Evolutionary conservation across 225 moss, liverwort and hornwort genomes (phyloP).

Genomic region (Antitrichia curtipendula): DNA sequence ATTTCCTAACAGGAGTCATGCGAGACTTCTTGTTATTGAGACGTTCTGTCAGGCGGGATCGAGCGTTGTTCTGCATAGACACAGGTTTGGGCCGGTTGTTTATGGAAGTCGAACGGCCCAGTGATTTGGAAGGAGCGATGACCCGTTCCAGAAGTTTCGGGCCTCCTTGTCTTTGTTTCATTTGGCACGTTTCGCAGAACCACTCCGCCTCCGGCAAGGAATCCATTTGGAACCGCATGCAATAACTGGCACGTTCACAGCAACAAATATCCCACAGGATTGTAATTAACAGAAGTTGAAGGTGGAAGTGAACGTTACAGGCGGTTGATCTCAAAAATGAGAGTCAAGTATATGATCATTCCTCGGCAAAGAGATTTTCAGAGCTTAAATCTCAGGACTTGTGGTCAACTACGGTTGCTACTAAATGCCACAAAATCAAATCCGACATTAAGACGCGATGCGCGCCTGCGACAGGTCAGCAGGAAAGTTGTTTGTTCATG

Average conservation of each 20-base stretch:
- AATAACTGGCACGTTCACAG: constrained; percentile 53
- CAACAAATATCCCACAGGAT: neutral
- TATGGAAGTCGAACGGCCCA: constrained; percentile 17
- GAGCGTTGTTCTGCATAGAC: constrained; percentile 34
- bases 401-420: neutral
- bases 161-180: constrained; percentile 40
- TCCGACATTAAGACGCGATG: neutral
- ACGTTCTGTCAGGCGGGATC: constrained; percentile 56
- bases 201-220: constrained; percentile 66
- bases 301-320: neutral
- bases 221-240: constrained; percentile 66
- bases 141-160: constrained; percentile 30
- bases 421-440: neutral
- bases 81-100: constrained; percentile 48
- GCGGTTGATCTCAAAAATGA: neutral
- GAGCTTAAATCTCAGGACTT: neutral
- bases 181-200: constrained; percentile 77
- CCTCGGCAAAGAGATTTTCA: neutral
- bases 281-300: neutral
- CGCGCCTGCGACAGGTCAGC: neutral
- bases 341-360: neutral
- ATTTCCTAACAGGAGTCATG: constrained; percentile 43
- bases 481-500: neutral
- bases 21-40: constrained; percentile 69
- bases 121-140: constrained; percentile 7